phyloP scores from a whole-genome alignment of 148 eudicot species.

The Silene conica region DNA sequence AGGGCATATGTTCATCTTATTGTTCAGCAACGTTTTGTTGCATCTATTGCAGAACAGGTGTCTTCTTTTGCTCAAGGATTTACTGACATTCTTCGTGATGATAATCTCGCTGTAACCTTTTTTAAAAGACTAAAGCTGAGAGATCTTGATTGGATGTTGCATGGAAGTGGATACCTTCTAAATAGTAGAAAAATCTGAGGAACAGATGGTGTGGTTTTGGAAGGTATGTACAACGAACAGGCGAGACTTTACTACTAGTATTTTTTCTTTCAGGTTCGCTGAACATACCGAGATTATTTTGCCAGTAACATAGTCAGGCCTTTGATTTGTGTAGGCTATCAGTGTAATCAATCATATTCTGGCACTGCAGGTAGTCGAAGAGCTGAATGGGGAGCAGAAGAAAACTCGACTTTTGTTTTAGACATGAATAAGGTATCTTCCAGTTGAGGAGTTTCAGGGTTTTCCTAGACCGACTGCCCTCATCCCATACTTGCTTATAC shows the following conservation, averaged over 20 bases:
- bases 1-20: conserved; percentile 54
- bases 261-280: too few relatives aligned
- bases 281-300: background rate
- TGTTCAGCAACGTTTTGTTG: conserved; percentile 63
- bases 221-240: conserved; percentile 45
- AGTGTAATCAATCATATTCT: background rate
- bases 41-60: conserved; percentile 63
- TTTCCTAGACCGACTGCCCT: conserved; percentile 58
- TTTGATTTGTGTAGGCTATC: background rate
- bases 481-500: conserved; percentile 93
- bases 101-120: conserved; percentile 29
- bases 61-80: conserved; percentile 64
- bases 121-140: conserved; percentile 62
- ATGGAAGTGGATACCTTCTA: conserved; percentile 83
- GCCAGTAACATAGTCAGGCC: too few relatives aligned
- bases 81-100: conserved; percentile 50
- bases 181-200: conserved; percentile 66
- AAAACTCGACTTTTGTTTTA: conserved; percentile 83
- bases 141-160: conserved; percentile 80
- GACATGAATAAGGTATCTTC: conserved; percentile 82
- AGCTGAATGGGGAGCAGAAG: conserved; percentile 60
- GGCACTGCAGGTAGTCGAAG: conserved; percentile 49
- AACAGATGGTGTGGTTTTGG: conserved; percentile 88
- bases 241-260: too few relatives aligned
- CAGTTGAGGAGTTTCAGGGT: conserved; percentile 80